A percentile compares a stretch with the other conserved stretches of the same genome.
Conservation (phyloP, 1,139 yeast genomes). For the Hansenula sp. region DNA sequence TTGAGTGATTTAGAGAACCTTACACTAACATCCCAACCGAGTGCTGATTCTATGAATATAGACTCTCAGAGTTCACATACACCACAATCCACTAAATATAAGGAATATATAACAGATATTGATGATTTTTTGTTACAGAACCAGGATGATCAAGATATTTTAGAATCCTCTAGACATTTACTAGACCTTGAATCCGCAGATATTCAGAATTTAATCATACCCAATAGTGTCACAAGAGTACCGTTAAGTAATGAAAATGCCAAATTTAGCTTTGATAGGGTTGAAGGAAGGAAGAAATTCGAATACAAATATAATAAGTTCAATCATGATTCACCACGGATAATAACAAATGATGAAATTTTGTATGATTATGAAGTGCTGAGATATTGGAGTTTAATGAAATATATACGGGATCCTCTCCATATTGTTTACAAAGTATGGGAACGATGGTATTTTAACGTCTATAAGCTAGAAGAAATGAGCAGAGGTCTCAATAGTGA, state of each 20-base stretch:
- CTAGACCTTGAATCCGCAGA: background rate
- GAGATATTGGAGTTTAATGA: constrained; percentile 10
- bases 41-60: no score
- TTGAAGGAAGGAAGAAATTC: constrained; percentile 3
- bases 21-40: constrained; percentile 4
- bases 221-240: constrained; percentile 1
- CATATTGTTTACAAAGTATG: constrained; percentile 6
- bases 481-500: background rate
- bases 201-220: background rate
- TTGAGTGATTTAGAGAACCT: constrained; percentile 8
- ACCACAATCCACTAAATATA: constrained; percentile 3
- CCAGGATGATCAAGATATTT: constrained; percentile 14
- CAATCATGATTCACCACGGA: no score
- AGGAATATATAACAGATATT: constrained; percentile 12
- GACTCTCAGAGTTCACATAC: background rate
- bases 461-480: constrained; percentile 8
- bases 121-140: constrained; percentile 14
- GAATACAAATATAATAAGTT: background rate
- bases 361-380: constrained; percentile 9
- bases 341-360: constrained; percentile 8
- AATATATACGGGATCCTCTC: constrained; percentile 4
- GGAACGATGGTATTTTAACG: constrained; percentile 14
- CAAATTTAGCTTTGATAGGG: constrained; percentile 6
- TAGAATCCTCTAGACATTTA: constrained; percentile 10
- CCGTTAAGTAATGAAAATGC: constrained; percentile 5